These are phyloP conservation scores for Flaveria ramosissima DNA, from an alignment of 129 eudicot genomes.

Conservation along the genomic window DNA sequence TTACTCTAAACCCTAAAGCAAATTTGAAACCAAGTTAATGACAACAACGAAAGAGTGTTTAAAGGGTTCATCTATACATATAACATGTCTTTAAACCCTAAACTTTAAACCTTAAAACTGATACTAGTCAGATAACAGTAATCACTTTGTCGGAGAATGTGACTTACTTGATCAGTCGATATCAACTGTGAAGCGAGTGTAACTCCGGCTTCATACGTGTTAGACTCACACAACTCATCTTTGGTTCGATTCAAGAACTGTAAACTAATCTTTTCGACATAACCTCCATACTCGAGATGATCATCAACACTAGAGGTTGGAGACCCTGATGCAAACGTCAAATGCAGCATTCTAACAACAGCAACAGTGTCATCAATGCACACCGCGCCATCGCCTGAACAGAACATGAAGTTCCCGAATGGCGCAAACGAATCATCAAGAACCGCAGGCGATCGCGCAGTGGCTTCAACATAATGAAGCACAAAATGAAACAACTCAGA, in stretches of 20 bases:
- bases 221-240: slow-evolving; percentile 53
- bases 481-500: slow-evolving; percentile 42
- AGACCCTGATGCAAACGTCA: slow-evolving; percentile 54
- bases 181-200: slow-evolving; percentile 59
- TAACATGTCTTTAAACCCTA: background rate
- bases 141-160: background rate
- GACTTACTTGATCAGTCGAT: slow-evolving; percentile 46
- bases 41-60: background rate
- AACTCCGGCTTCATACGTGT: slow-evolving; percentile 73
- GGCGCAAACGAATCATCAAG: slow-evolving; percentile 51
- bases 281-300: slow-evolving; percentile 68
- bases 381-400: slow-evolving; percentile 66
- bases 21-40: background rate
- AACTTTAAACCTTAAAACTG: background rate
- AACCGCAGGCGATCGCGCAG: slow-evolving; percentile 13
- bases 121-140: background rate
- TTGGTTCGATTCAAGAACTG: slow-evolving; percentile 52
- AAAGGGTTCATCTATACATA: no score
- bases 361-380: slow-evolving; percentile 64
- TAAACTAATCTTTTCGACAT: slow-evolving; percentile 47
- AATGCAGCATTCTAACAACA: slow-evolving; percentile 56
- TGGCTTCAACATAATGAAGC: slow-evolving; percentile 31
- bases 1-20: background rate
- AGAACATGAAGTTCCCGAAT: slow-evolving; percentile 79
- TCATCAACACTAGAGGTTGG: slow-evolving; percentile 51